Evolutionary conservation across 345 rosid genomes (phyloP).

Genomic region (Eucalyptus regnans): DNA sequence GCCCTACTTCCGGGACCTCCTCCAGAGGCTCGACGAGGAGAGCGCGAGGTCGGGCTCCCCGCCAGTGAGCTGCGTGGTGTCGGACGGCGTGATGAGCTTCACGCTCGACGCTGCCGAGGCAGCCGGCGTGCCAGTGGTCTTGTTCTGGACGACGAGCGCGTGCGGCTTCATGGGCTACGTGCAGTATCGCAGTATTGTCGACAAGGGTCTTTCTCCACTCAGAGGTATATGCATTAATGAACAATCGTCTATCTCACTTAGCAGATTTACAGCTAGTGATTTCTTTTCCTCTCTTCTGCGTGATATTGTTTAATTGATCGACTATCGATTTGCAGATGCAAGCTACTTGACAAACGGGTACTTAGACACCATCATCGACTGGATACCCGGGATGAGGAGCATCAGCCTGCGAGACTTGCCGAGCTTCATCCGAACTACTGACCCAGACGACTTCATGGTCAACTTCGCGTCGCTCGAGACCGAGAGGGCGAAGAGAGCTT

Average conservation of each 20-base stretch:
- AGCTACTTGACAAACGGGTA: background rate
- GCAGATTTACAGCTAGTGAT: too few relatives aligned
- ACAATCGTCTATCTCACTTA: too few relatives aligned
- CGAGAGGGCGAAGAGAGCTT: background rate
- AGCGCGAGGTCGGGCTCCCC: background rate
- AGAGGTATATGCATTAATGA: constrained; percentile 14
- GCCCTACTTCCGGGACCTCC: constrained; percentile 15
- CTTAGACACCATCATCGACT: background rate
- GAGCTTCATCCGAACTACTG: background rate
- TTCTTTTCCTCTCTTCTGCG: too few relatives aligned
- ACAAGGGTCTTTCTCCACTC: constrained; percentile 20
- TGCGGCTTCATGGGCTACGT: constrained; percentile 10
- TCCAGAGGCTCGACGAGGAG: constrained; percentile 1
- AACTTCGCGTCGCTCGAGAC: background rate
- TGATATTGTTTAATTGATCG: too few relatives aligned
- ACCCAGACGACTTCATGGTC: background rate
- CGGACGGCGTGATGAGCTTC: constrained; percentile 26
- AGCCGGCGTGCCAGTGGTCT: constrained; percentile 15
- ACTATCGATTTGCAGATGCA: background rate
- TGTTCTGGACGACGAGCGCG: constrained; percentile 28
- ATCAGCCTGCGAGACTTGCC: background rate
- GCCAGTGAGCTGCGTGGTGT: constrained; percentile 22
- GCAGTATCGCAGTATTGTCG: constrained; percentile 2
- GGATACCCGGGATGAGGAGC: background rate
- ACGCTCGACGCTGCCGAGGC: constrained; percentile 21